Evolutionary conservation across 371 early-diverging fungal genomes (phyloP).

Genomic region (Cokeromyces recurvatus): DNA sequence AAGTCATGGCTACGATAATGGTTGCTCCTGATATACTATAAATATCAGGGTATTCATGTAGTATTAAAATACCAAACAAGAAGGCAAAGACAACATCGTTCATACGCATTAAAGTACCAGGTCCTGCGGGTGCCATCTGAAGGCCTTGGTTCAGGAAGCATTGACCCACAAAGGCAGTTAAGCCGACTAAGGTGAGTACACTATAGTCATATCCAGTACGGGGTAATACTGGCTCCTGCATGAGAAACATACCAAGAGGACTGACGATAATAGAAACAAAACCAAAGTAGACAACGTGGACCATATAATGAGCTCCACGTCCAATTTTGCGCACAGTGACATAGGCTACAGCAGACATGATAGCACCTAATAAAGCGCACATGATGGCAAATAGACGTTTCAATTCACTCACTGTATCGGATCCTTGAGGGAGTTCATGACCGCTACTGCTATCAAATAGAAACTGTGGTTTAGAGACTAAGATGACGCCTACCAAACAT

Average conservation of each 20-base stretch:
- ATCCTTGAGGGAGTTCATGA: neutral
- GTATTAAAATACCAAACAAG: constrained; percentile 63
- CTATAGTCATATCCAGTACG: constrained; percentile 22
- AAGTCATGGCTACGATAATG: constrained; percentile 65
- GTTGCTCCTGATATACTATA: constrained; percentile 57
- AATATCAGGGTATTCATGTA: constrained; percentile 60
- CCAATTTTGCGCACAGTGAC: constrained; percentile 71
- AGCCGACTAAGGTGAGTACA: constrained; percentile 47
- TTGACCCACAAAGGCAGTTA: constrained; percentile 71
- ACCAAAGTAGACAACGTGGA: constrained; percentile 76
- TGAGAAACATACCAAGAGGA: constrained; percentile 29
- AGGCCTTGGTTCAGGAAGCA: constrained; percentile 67
- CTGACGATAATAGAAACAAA: constrained; percentile 46
- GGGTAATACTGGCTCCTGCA: constrained; percentile 35
- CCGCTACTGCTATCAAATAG: constrained; percentile 37
- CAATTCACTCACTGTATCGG: constrained; percentile 5
- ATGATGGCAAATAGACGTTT: constrained; percentile 36
- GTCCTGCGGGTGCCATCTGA: constrained; percentile 74
- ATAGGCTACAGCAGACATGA: constrained; percentile 65
- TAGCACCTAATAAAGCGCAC: constrained; percentile 57
- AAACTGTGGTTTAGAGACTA: constrained; percentile 64
- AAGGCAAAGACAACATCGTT: constrained; percentile 81
- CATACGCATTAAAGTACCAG: constrained; percentile 72
- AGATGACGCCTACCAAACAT: constrained; percentile 61
- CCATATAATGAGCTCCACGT: constrained; percentile 59